Evolutionary conservation across 83 land plant genomes (phyloP), one percentile per base, ranked within the genome.

Genomic region (Thuja plicata): DNA sequence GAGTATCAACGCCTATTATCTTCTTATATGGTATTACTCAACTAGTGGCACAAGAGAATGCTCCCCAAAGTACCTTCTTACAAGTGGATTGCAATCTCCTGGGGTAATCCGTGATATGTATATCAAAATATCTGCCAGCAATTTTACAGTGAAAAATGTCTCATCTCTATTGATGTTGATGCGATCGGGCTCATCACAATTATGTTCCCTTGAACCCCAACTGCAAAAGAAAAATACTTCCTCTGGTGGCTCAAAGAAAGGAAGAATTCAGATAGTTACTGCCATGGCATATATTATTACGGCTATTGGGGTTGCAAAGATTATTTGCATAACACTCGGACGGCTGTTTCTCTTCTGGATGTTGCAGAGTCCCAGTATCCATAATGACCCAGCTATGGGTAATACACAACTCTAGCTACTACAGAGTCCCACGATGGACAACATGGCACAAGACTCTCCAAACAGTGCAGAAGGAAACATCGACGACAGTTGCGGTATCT

Each of bases 381-480:
- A 91, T 40, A 24, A 82, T 21, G 0, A 89, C 12, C 87, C 82
- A 83, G 94, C n/a, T n/a, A n/a, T n/a, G n/a, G n/a, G n/a, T n/a
- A n/a, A n/a, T n/a, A n/a, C n/a, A n/a, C n/a, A n/a, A n/a, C n/a
- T n/a, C n/a, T n/a, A n/a, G n/a, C n/a, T n/a, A n/a, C n/a, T n/a
- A n/a, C n/a, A n/a, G n/a, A n/a, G n/a, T n/a, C n/a, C n/a, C n/a
- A n/a, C n/a, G n/a, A n/a, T n/a, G n/a, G n/a, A n/a, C n/a, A n/a
- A n/a, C n/a, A n/a, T n/a, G n/a, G n/a, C n/a, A n/a, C n/a, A n/a
- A n/a, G n/a, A n/a, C n/a, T n/a, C n/a, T n/a, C n/a, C n/a, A n/a
- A n/a, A n/a, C n/a, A n/a, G n/a, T n/a, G n/a, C n/a, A n/a, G n/a
- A n/a, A n/a, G n/a, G n/a, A n/a, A n/a, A n/a, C n/a, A n/a, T n/a